Evolutionary conservation across 768 basidiomycete genomes (phyloP).

Genomic region (Collybiopsis confluens): DNA sequence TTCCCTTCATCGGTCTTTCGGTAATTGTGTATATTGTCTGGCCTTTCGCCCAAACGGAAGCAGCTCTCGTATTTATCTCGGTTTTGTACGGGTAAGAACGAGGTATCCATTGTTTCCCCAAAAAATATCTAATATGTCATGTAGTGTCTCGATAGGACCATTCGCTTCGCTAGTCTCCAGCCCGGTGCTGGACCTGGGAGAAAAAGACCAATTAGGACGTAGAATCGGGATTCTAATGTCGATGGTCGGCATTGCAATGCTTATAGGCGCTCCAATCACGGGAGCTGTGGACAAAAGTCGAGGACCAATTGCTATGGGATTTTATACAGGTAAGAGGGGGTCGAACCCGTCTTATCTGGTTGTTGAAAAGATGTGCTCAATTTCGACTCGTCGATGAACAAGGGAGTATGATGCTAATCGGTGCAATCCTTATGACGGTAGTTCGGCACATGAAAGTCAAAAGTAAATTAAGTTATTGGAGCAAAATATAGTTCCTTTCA

Average conservation of each 20-base stretch:
- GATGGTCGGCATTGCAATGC: constrained; percentile 5
- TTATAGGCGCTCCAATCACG: constrained; percentile 3
- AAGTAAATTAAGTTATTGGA: not conserved
- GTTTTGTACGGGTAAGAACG: constrained; percentile 45
- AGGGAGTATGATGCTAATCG: constrained; percentile 5
- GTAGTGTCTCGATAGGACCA: constrained; percentile 1
- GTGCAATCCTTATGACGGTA: not conserved
- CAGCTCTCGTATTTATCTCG: constrained; percentile 28
- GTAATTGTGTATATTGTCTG: constrained; percentile 42
- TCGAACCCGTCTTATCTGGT: too few relatives aligned
- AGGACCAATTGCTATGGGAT: constrained; percentile 2
- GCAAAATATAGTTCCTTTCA: constrained; percentile 2
- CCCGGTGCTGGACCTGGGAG: constrained; percentile 2
- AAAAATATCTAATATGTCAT: not conserved
- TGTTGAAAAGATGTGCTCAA: too few relatives aligned
- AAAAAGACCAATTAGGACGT: constrained; percentile 5
- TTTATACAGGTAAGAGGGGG: constrained; percentile 1
- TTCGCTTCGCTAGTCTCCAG: constrained; percentile 1
- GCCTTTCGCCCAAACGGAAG: constrained; percentile 37
- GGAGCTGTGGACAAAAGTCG: constrained; percentile 6
- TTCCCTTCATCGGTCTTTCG: constrained; percentile 33
- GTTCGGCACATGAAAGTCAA: constrained; percentile 6
- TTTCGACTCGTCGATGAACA: not conserved
- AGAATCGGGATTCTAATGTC: constrained; percentile 6
- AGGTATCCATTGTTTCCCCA: constrained; percentile 10